Evolutionary conservation across 1,139 yeast genomes (phyloP), one percentile per base, ranked within the genome.

Genomic region (Martiniozyma asiatica): DNA sequence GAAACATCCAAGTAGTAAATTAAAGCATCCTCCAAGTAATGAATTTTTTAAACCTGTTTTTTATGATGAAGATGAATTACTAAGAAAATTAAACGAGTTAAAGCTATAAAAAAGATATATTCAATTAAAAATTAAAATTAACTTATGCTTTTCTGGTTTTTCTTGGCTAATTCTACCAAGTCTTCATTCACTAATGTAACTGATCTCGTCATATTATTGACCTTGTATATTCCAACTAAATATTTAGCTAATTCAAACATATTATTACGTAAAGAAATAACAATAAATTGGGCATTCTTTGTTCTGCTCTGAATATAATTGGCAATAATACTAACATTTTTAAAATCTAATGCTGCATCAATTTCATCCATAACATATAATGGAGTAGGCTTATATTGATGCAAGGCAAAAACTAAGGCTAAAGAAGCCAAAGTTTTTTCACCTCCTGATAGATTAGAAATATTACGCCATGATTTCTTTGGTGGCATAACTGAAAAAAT

Each of bases 401-500:
- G 98, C 26, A 92, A 67, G 0, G 98, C 98, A 66, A 92, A 92
- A 5, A 92, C 98, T 41, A 92, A 64, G 0, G 98, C 98, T 46
- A 92, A 63, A 0, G 98, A 89, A 49, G 94, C 80, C 42, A 92
- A 65, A 0, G 99, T 92, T 57, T 92, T 92, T 47, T 92, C 99
- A 41, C 99, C 99, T 38, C 99, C 99, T 2, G 97, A 85, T 37
- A 92, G 60, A 49, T 92, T 89, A 17, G 94, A 74, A 33, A 92
- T 92, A 47, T 89, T 89, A 50, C 81, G 79, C 98, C 98, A 92
- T 24, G 94, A 78, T 53, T 92, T 92, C 59, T 85, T 89, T 0
- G 99, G 99, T 2, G 99, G 99, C 98, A 92, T 92, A 6, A 92
- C 98, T 55, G 95, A 81, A 55, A 92, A 92, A 27, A 85, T 60